A percentile compares a stretch with the other conserved stretches of the same genome.
These are phyloP conservation scores for Xylaria sp. DNA, from an alignment of 2,329 filamentous ascomycete species.

Conservation along the genomic window DNA sequence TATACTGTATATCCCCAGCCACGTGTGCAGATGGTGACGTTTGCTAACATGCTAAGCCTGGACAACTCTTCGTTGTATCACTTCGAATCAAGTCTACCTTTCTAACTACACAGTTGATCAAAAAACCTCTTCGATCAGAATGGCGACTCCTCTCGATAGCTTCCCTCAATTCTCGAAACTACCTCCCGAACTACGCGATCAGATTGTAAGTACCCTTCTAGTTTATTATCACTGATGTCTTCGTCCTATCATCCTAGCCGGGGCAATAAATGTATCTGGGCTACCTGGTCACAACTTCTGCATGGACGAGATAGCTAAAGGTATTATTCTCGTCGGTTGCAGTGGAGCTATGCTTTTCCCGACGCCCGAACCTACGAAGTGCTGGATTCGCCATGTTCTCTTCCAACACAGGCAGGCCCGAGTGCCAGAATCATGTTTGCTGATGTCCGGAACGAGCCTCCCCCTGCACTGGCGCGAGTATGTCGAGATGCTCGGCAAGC, in stretches of 20 bases:
- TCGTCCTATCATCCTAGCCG: background rate
- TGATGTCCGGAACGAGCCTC: slow-evolving; percentile 41
- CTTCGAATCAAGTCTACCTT: background rate
- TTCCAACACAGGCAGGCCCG: slow-evolving; percentile 34
- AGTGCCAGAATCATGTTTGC: slow-evolving; percentile 43
- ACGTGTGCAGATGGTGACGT: background rate
- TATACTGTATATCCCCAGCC: background rate
- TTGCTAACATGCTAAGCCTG: background rate
- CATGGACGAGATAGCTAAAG: slow-evolving; percentile 2
- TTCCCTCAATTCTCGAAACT: slow-evolving; percentile 34
- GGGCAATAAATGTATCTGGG: background rate
- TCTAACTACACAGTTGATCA: background rate
- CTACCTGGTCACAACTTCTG: background rate
- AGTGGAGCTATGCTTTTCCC: slow-evolving; percentile 42
- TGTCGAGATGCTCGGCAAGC: slow-evolving; percentile 42
- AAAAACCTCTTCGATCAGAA: background rate
- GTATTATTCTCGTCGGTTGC: background rate
- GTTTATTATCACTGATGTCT: background rate
- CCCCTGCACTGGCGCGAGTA: slow-evolving; percentile 39
- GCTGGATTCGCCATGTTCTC: slow-evolving; percentile 40
- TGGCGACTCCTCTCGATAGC: slow-evolving; percentile 5
- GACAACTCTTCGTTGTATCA: background rate
- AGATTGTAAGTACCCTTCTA: slow-evolving; percentile 31
- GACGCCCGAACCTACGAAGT: slow-evolving; percentile 43
- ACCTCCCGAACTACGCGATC: slow-evolving; percentile 41